Evolutionary conservation across 805 yeast genomes (phyloP).

Genomic region (Wickerhamomyces chambardii): DNA sequence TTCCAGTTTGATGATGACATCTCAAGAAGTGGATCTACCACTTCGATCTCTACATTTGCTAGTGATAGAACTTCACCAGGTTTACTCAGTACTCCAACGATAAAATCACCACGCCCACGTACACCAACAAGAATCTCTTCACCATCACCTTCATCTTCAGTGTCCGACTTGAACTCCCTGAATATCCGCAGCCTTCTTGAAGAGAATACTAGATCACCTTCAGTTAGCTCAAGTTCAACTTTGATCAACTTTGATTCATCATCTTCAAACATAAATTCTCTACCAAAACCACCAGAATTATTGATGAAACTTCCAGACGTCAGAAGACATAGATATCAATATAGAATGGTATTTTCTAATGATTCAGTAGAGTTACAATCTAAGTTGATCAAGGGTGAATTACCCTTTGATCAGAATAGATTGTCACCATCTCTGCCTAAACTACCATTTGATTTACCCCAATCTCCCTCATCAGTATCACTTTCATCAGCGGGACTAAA

Average conservation of each 20-base stretch:
- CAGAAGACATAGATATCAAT: slow-evolving; percentile 34
- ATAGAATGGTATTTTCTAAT: slow-evolving; percentile 35
- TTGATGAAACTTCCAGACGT: slow-evolving; percentile 34
- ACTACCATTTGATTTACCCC: not conserved
- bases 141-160: not conserved
- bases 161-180: not conserved
- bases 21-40: too few species aligned
- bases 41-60: too few species aligned
- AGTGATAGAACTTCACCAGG: too few species aligned
- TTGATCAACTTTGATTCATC: too few species aligned
- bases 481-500: too few species aligned
- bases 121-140: too few species aligned
- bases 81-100: too few species aligned
- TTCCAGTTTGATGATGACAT: too few species aligned
- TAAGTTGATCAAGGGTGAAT: slow-evolving; percentile 12
- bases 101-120: too few species aligned
- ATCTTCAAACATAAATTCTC: slow-evolving; percentile 14
- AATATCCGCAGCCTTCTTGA: too few species aligned
- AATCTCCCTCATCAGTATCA: slow-evolving; percentile 7
- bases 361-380: slow-evolving; percentile 26
- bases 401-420: not conserved
- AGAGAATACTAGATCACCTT: too few species aligned
- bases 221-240: slow-evolving; percentile 3
- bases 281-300: slow-evolving; percentile 36
- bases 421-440: not conserved